Evolutionary conservation across 345 rosid genomes (phyloP), one percentile per base, ranked within the genome.

Genomic region (Brassica carinata): DNA sequence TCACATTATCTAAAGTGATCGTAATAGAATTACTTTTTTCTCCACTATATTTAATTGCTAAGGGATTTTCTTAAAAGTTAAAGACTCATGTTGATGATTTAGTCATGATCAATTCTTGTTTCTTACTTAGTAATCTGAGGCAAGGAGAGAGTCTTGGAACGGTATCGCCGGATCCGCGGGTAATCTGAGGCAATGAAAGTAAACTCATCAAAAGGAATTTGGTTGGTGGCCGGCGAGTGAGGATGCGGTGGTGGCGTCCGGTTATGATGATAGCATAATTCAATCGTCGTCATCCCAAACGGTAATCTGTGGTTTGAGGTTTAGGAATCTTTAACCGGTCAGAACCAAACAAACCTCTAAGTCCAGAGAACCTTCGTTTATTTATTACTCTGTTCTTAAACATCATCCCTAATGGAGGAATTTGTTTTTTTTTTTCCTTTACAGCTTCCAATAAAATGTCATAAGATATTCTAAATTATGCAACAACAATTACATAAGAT

Each of bases 401-500:
- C 23, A 55, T 15, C 61, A 55, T n/a, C 61, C 0, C 5, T 55
- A 53, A 53, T 53, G 8, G 59, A 53, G 19, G n/a, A 45, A 8
- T 45, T 45, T 48, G n/a, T 45, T 45, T 48, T 13, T 38, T 7
- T 19, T 66, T 7, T 3, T 48, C 14, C 23, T 55, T 40, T 64
- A 23, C 40, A n/a, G 8, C 40, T 76, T 69, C 8, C 15, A 33
- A 7, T 18, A 3, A 27, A 0, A 36, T 4, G 9, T 30, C n/a
- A 5, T 29, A 72, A 64, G 17, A 29, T 27, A 45, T 61, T 73
- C 55, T 67, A 73, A 73, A 36, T 38, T 58, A 11, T 66, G 69
- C 43, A 73, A 79, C 31, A 79, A 67, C 67, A 45, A 67, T 45
- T 59, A 73, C 73, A 79, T 30, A 73, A n/a, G 23, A 33, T 74